A percentile compares a stretch with the other conserved stretches of the same genome.
Evolutionary conservation across 345 rosid species (phyloP).

Genomic region (Linum usitatissimum): DNA sequence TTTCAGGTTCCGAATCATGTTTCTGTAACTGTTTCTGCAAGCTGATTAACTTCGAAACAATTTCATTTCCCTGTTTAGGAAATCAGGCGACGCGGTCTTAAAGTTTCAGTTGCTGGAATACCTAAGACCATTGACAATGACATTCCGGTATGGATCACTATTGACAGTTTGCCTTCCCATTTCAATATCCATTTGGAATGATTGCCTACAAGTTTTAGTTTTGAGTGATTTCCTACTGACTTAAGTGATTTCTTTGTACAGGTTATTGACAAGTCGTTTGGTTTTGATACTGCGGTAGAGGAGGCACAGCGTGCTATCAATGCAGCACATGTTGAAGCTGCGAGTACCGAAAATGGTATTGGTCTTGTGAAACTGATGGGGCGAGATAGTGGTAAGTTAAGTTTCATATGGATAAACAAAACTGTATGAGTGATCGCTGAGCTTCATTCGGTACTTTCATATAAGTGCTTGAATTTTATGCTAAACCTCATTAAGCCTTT

Average conservation of each 20-base stretch:
- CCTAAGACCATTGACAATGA: slow-evolving; percentile 94
- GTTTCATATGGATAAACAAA: too few species aligned
- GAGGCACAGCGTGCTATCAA: slow-evolving; percentile 94
- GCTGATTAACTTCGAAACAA: slow-evolving; percentile 4
- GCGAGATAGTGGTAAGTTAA: slow-evolving; percentile 57
- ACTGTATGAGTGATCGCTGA: background rate
- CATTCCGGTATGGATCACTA: slow-evolving; percentile 45
- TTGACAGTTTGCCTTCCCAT: too few species aligned
- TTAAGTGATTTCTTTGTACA: slow-evolving; percentile 21
- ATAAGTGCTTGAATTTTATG: background rate
- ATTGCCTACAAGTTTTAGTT: too few species aligned
- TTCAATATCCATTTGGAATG: too few species aligned
- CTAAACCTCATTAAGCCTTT: background rate
- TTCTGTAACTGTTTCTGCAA: background rate
- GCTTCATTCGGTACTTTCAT: background rate
- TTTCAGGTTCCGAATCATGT: too few species aligned
- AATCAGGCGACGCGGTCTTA: slow-evolving; percentile 66
- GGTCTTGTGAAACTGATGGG: slow-evolving; percentile 95
- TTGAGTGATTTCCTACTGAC: background rate
- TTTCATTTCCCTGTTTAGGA: slow-evolving; percentile 36
- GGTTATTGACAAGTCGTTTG: slow-evolving; percentile 92
- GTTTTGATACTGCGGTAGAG: slow-evolving; percentile 89
- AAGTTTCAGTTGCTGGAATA: slow-evolving; percentile 74
- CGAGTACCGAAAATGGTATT: slow-evolving; percentile 61
- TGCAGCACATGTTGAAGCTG: slow-evolving; percentile 89